Evolutionary conservation across 2,329 filamentous ascomycete genomes (phyloP).

Genomic region (Cytospora schulzeri): DNA sequence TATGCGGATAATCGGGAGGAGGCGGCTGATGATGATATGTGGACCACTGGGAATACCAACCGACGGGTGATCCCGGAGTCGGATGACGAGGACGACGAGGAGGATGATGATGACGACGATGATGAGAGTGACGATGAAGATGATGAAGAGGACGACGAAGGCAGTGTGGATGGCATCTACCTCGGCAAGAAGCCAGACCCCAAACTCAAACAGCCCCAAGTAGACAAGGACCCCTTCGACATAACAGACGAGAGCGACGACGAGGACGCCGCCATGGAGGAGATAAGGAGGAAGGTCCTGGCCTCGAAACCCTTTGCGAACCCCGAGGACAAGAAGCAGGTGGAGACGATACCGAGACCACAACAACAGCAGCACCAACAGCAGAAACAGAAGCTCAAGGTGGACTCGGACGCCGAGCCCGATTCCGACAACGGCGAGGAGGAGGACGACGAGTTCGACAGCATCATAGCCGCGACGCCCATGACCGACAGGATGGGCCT

Average conservation of each 20-base stretch:
- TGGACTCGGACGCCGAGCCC: conserved; percentile 66
- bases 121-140: conserved; percentile 47
- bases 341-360: conserved; percentile 64
- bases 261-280: conserved; percentile 85
- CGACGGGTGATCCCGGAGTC: conserved; percentile 52
- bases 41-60: conserved; percentile 91
- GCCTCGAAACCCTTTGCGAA: conserved; percentile 81
- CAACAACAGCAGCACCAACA: conserved; percentile 49
- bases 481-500: conserved; percentile 82
- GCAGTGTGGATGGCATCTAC: conserved; percentile 60
- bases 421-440: conserved; percentile 46
- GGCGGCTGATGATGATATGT: conserved; percentile 71
- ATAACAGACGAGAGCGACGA: conserved; percentile 81
- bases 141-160: conserved; percentile 44
- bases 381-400: conserved; percentile 60
- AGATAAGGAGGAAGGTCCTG: conserved; percentile 85
- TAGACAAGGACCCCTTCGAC: conserved; percentile 67
- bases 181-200: conserved; percentile 55
- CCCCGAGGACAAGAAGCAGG: conserved; percentile 54
- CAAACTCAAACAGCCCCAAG: conserved; percentile 33
- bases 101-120: conserved; percentile 50
- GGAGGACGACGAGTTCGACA: conserved; percentile 81
- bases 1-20: conserved; percentile 78
- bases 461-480: conserved; percentile 88
- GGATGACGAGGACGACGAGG: conserved; percentile 49